These are phyloP conservation scores for Solanum pennellii DNA, from an alignment of 257 asterid genomes.

Conservation along the genomic window DNA sequence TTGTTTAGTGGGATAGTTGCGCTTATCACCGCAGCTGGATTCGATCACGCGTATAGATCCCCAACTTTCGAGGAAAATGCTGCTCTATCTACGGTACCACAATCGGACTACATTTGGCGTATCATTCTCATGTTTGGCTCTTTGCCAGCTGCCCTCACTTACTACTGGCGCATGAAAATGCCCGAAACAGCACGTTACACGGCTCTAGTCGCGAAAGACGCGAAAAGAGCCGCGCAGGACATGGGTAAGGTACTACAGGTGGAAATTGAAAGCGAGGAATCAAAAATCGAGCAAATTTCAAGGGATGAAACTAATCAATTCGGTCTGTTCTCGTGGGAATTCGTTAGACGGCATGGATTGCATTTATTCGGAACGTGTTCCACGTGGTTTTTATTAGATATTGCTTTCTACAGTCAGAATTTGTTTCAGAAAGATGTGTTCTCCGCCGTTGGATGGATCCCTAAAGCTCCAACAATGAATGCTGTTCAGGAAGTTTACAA, in stretches of 20 bases:
- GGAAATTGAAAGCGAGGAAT: background rate
- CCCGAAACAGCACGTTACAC: constrained; percentile 6
- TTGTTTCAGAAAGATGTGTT: constrained; percentile 36
- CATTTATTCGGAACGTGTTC: constrained; percentile 21
- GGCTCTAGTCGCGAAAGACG: background rate
- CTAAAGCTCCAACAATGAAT: constrained; percentile 18
- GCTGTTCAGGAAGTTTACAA: constrained; percentile 26
- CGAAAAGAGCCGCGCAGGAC: background rate
- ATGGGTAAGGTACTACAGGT: constrained; percentile 1
- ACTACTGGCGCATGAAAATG: constrained; percentile 12
- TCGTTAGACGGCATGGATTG: constrained; percentile 24
- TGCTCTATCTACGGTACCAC: background rate
- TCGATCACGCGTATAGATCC: background rate
- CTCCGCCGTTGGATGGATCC: constrained; percentile 33
- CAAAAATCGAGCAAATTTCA: background rate
- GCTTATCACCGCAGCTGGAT: background rate
- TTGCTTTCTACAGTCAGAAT: constrained; percentile 24
- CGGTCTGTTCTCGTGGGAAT: constrained; percentile 6
- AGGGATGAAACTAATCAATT: background rate
- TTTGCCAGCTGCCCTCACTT: constrained; percentile 8
- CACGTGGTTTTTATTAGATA: constrained; percentile 39
- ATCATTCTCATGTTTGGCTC: constrained; percentile 13
- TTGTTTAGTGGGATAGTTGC: constrained; percentile 1
- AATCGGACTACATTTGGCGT: constrained; percentile 14
- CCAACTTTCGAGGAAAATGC: background rate